Conservation (phyloP, 768 basidiomycete species). For the Mycena rosella region DNA sequence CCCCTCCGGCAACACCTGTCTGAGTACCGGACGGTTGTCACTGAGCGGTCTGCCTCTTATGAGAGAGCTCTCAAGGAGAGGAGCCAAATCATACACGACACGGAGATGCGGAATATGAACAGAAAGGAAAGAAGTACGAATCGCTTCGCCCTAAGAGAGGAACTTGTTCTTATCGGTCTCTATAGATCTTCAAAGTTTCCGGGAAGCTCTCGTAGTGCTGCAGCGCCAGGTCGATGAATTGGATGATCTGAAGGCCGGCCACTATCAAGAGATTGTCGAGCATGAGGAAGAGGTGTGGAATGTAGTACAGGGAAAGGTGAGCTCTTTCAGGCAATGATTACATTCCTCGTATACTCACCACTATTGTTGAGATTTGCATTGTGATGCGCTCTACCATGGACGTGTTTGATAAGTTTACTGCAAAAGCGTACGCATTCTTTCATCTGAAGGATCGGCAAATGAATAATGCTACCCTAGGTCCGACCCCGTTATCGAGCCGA, state of each 20-base stretch:
- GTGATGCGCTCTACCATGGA: slow-evolving; percentile 93
- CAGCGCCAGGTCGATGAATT: slow-evolving; percentile 94
- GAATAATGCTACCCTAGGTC: slow-evolving; percentile 60
- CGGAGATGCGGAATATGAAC: slow-evolving; percentile 88
- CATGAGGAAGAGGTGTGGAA: slow-evolving; percentile 99
- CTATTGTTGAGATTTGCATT: slow-evolving; percentile 71
- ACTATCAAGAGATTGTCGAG: slow-evolving; percentile 91
- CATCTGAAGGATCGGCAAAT: slow-evolving; percentile 34
- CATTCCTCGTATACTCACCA: slow-evolving; percentile 23
- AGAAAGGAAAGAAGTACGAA: slow-evolving; percentile 85
- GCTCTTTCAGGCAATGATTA: background rate
- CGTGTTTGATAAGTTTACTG: slow-evolving; percentile 87
- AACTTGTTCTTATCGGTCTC: slow-evolving; percentile 24
- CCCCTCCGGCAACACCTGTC: slow-evolving; percentile 90
- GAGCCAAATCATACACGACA: slow-evolving; percentile 86
- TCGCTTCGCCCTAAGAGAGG: background rate
- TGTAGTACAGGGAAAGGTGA: slow-evolving; percentile 85
- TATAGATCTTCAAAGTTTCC: slow-evolving; percentile 88
- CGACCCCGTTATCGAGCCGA: slow-evolving; percentile 91
- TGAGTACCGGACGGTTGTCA: slow-evolving; percentile 70
- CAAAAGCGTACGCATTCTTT: slow-evolving; percentile 77
- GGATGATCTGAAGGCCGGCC: slow-evolving; percentile 84
- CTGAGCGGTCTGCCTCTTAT: slow-evolving; percentile 90
- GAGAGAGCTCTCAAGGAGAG: slow-evolving; percentile 87
- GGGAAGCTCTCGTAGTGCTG: slow-evolving; percentile 83